phyloP scores from a whole-genome alignment of 2,329 filamentous ascomycete species.

The Dothideomycetes sp. region DNA sequence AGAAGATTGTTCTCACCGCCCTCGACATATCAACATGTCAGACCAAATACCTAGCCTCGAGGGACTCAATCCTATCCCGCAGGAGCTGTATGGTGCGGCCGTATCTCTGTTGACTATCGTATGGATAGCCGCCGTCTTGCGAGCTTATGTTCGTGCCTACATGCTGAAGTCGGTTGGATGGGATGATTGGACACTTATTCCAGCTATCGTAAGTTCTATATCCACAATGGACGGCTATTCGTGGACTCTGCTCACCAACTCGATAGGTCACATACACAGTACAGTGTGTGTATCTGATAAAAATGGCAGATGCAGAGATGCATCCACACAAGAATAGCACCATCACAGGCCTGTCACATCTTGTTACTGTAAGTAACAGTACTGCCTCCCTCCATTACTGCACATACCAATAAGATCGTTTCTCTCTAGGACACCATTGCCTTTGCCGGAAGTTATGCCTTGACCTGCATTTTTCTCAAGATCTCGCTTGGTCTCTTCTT shows the following conservation, averaged over 20 bases:
- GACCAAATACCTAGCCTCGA: background rate
- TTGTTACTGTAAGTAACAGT: slow-evolving; percentile 2
- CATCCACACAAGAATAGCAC: slow-evolving; percentile 9
- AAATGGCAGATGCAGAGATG: background rate
- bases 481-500: slow-evolving; percentile 16
- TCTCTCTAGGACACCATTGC: slow-evolving; percentile 5
- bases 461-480: slow-evolving; percentile 13
- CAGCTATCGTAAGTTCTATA: background rate
- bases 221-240: background rate
- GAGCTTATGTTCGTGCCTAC: slow-evolving; percentile 12
- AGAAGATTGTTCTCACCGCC: no score
- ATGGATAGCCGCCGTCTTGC: slow-evolving; percentile 9
- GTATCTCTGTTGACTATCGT: slow-evolving; percentile 11
- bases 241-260: background rate
- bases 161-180: slow-evolving; percentile 9
- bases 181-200: slow-evolving; percentile 11
- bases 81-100: background rate
- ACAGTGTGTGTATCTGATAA: slow-evolving; percentile 8
- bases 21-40: background rate
- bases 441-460: slow-evolving; percentile 8
- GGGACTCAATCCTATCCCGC: background rate
- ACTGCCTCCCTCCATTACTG: background rate
- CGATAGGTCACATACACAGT: background rate
- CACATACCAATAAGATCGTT: background rate
- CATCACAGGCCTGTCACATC: background rate